Evolutionary conservation across 345 rosid species (phyloP).

Genomic region (Citrus hindsii): DNA sequence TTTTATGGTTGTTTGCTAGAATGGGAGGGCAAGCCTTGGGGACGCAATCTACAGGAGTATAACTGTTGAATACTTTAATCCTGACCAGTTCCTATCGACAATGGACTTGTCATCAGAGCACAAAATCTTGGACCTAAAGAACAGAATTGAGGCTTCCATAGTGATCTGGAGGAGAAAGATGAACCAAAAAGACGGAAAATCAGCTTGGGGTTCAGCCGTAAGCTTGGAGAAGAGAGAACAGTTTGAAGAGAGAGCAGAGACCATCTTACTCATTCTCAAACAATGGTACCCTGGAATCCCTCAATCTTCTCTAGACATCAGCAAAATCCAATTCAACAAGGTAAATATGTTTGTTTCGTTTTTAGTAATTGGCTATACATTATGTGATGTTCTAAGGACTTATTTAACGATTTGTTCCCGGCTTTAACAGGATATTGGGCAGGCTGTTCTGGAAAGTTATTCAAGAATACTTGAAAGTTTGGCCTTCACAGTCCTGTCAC

Average conservation of each 20-base stretch:
- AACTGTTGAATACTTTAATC: conserved; percentile 73
- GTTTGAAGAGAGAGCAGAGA: conserved; percentile 90
- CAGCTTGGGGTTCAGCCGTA: conserved; percentile 82
- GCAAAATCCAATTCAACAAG: conserved; percentile 74
- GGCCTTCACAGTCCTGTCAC: conserved; percentile 70
- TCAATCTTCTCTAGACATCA: conserved; percentile 81
- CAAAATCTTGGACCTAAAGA: conserved; percentile 79
- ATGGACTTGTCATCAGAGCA: conserved; percentile 80
- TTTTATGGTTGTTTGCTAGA: conserved; percentile 33
- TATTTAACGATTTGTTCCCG: not conserved
- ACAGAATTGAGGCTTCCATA: conserved; percentile 84
- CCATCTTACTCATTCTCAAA: conserved; percentile 70
- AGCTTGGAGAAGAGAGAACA: conserved; percentile 86
- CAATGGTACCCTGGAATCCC: conserved; percentile 76
- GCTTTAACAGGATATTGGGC: conserved; percentile 70
- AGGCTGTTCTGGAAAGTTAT: conserved; percentile 79
- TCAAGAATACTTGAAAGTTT: conserved; percentile 84
- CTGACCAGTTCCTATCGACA: conserved; percentile 63
- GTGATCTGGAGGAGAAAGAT: conserved; percentile 89
- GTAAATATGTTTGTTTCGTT: conserved; percentile 24
- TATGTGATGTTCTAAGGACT: not conserved
- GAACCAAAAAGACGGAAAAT: conserved; percentile 73
- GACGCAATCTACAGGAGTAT: conserved; percentile 67
- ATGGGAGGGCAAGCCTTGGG: conserved; percentile 86
- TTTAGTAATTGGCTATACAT: not conserved